These are phyloP conservation scores for Hericium rajendrae DNA, from an alignment of 768 basidiomycete species.

Conservation along the genomic window DNA sequence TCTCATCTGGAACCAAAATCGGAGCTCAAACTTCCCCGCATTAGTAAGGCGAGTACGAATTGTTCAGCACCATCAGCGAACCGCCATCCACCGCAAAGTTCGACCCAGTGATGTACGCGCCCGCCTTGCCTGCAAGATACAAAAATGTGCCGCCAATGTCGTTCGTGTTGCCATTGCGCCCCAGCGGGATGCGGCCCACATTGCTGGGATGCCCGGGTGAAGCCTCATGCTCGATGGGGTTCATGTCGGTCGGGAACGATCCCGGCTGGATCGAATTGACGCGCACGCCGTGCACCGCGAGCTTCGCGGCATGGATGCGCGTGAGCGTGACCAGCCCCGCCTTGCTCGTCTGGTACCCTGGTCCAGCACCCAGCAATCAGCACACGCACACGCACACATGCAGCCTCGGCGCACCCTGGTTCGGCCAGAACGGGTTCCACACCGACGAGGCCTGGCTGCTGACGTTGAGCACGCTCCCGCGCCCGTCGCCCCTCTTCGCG, in stretches of 20 bases:
- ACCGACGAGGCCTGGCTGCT: too few species aligned
- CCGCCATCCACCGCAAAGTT: constrained; percentile 71
- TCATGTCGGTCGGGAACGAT: too few species aligned
- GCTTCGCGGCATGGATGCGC: too few species aligned
- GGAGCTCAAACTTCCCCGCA: too few species aligned
- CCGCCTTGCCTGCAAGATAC: constrained; percentile 66
- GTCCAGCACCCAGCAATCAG: constrained; percentile 33
- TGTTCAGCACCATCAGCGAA: constrained; percentile 26
- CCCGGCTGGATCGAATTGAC: too few species aligned
- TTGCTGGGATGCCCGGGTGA: constrained; percentile 27
- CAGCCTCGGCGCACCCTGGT: constrained; percentile 72
- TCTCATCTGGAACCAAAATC: too few species aligned
- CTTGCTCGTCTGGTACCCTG: too few species aligned
- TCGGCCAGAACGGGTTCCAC: constrained; percentile 39
- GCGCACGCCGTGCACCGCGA: too few species aligned
- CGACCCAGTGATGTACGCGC: constrained; percentile 69
- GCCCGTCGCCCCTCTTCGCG: too few species aligned
- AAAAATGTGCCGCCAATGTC: constrained; percentile 70
- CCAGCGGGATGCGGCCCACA: constrained; percentile 45
- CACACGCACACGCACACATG: constrained; percentile 72
- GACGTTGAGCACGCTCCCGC: too few species aligned
- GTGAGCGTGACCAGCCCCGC: too few species aligned
- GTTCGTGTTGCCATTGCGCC: constrained; percentile 45
- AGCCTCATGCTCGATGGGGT: constrained; percentile 20
- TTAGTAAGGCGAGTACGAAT: too few species aligned